These are phyloP conservation scores for Acorus calamus DNA, from an alignment of 106 monocot genomes.

Conservation along the genomic window DNA sequence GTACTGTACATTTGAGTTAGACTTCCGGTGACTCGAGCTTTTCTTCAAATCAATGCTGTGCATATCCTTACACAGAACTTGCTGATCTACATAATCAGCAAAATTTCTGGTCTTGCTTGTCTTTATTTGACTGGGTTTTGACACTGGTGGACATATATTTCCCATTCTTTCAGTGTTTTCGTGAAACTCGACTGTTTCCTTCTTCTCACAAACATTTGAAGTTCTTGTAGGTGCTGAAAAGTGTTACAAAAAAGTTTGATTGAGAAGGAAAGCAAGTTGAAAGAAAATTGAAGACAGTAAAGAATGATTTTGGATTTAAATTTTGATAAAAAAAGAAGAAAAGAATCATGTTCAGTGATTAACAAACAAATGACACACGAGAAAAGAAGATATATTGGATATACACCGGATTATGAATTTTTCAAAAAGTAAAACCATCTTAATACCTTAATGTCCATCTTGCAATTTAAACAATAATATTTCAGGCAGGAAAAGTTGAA, in stretches of 20 bases:
- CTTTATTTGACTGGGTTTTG: constrained; percentile 2
- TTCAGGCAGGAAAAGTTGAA: neutral
- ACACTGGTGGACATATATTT: constrained; percentile 1
- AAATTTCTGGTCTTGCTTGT: constrained; percentile 12
- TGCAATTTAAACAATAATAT: no score
- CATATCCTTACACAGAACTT: constrained; percentile 22
- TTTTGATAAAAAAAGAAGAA: neutral
- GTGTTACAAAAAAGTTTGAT: neutral
- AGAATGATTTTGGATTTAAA: no score
- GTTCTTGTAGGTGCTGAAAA: constrained; percentile 11
- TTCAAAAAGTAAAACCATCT: no score
- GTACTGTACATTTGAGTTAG: constrained; percentile 23
- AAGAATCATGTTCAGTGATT: neutral
- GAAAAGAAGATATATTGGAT: no score
- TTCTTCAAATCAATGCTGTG: constrained; percentile 40
- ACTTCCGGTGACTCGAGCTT: neutral
- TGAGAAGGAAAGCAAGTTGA: constrained; percentile 12
- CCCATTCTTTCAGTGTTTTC: constrained; percentile 6
- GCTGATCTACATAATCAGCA: constrained; percentile 7
- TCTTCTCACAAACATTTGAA: constrained; percentile 17
- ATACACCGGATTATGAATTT: no score
- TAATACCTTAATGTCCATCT: no score
- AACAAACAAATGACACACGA: no score
- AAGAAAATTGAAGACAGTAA: neutral
- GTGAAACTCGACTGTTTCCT: constrained; percentile 10